Evolutionary conservation across 2,329 filamentous ascomycete genomes (phyloP).

Genomic region (Gaeumannomyces tritici): DNA sequence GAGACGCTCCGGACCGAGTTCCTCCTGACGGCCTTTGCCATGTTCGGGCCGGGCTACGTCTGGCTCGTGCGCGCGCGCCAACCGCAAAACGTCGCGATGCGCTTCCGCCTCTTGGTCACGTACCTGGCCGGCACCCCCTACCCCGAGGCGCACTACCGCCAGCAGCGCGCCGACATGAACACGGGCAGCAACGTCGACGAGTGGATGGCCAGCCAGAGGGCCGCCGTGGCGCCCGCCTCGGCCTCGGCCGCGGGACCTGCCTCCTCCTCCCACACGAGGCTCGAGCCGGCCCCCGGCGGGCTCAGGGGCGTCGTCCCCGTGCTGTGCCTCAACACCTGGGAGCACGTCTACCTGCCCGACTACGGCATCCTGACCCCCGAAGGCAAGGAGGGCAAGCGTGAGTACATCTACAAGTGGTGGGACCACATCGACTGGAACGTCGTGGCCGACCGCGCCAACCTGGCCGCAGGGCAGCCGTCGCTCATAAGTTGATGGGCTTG

Average conservation of each 20-base stretch:
- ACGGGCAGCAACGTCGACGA: conserved; percentile 34
- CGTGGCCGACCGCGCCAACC: conserved; percentile 41
- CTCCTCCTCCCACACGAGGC: conserved; percentile 13
- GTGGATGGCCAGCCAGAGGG: conserved; percentile 29
- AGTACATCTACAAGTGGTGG: conserved; percentile 81
- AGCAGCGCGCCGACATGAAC: conserved; percentile 61
- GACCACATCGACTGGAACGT: conserved; percentile 73
- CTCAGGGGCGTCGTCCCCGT: conserved; percentile 26
- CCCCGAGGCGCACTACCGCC: conserved; percentile 72
- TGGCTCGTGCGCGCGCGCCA: conserved; percentile 64
- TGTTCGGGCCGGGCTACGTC: conserved; percentile 96
- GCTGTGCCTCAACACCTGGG: conserved; percentile 91
- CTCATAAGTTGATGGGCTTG: background rate
- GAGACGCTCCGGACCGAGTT: conserved; percentile 76
- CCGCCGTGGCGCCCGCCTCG: conserved; percentile 16
- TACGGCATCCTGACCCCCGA: conserved; percentile 48
- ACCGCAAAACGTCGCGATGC: conserved; percentile 19
- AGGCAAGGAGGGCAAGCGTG: conserved; percentile 62
- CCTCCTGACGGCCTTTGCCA: conserved; percentile 68
- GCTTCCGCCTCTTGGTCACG: conserved; percentile 67
- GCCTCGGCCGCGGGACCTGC: conserved; percentile 10
- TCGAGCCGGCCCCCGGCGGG: conserved; percentile 8
- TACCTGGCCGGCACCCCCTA: conserved; percentile 90
- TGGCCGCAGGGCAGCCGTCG: conserved; percentile 7
- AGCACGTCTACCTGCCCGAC: conserved; percentile 84